Conservation (phyloP, 495 filamentous ascomycete species). For the Lepidopterella palustris region DNA sequence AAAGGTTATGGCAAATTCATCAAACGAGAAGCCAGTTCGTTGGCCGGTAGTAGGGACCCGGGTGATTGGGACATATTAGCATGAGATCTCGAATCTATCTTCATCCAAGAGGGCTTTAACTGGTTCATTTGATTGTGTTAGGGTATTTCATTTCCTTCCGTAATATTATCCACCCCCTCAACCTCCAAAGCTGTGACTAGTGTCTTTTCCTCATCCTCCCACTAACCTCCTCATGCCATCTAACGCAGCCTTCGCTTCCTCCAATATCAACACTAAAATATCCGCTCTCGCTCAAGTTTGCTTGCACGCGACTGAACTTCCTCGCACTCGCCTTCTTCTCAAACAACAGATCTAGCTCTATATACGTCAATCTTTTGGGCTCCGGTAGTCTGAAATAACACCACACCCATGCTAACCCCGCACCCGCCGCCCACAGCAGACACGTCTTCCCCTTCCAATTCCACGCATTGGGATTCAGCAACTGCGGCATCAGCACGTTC, state of each 20-base stretch:
- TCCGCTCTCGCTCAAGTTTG: neutral
- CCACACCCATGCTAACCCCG: neutral
- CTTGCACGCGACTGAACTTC: neutral
- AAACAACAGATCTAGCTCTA: neutral
- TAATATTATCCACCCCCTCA: neutral
- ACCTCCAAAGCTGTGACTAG: neutral
- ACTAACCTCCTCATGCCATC: neutral
- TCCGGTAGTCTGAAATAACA: neutral
- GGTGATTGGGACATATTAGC: conserved; percentile 22
- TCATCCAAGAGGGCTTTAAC: too few relatives aligned
- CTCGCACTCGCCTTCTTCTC: neutral
- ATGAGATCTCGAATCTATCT: neutral
- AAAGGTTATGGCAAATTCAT: conserved; percentile 50
- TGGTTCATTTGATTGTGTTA: neutral
- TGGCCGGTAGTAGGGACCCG: conserved; percentile 29
- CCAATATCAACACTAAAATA: neutral
- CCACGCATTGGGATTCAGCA: conserved; percentile 13
- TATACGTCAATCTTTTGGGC: neutral
- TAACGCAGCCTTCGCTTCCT: neutral
- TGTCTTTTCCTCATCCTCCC: neutral
- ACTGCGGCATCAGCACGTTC: conserved; percentile 5
- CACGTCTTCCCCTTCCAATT: conserved; percentile 7
- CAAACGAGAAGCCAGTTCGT: conserved; percentile 42
- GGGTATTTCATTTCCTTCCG: neutral
- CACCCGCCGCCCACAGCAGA: conserved; percentile 9